A percentile compares a stretch with the other conserved stretches of the same genome.
Evolutionary conservation across 2,329 filamentous ascomycete species (phyloP).

Genomic region (Tolypocladium tropicale): DNA sequence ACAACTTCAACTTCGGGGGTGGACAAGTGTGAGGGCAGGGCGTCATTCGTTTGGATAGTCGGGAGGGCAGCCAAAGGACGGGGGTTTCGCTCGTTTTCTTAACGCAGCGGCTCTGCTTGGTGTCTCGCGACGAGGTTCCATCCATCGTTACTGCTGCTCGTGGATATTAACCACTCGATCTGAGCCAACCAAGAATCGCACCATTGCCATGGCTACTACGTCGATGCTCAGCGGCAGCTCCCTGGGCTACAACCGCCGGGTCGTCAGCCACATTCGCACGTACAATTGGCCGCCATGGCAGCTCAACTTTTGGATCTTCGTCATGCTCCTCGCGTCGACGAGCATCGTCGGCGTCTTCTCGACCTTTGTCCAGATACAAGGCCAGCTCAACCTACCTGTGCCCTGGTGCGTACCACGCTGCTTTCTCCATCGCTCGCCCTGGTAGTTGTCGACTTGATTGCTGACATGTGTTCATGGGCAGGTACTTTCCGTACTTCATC

Average conservation of each 20-base stretch:
- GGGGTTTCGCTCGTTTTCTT: not conserved
- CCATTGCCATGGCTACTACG: not conserved
- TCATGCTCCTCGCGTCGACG: constrained; percentile 50
- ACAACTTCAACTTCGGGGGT: not conserved
- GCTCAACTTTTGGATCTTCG: constrained; percentile 56
- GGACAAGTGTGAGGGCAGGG: not conserved
- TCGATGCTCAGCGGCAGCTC: constrained; percentile 24
- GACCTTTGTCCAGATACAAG: constrained; percentile 48
- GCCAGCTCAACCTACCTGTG: constrained; percentile 40
- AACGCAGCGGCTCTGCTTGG: not conserved
- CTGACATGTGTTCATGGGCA: constrained; percentile 15
- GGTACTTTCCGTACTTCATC: constrained; percentile 60
- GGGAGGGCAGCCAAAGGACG: not conserved
- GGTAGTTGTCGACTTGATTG: not conserved
- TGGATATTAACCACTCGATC: not conserved
- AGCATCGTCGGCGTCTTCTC: constrained; percentile 52
- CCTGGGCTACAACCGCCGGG: constrained; percentile 31
- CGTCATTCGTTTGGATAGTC: not conserved
- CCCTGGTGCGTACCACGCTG: constrained; percentile 42
- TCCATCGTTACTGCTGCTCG: not conserved
- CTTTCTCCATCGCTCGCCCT: not conserved
- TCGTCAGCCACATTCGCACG: constrained; percentile 37
- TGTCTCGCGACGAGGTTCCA: not conserved
- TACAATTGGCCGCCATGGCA: constrained; percentile 62
- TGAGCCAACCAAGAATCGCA: not conserved